Conservation (phyloP, 1,284 basidiomycete species). For the Malassezia cuniculi region DNA sequence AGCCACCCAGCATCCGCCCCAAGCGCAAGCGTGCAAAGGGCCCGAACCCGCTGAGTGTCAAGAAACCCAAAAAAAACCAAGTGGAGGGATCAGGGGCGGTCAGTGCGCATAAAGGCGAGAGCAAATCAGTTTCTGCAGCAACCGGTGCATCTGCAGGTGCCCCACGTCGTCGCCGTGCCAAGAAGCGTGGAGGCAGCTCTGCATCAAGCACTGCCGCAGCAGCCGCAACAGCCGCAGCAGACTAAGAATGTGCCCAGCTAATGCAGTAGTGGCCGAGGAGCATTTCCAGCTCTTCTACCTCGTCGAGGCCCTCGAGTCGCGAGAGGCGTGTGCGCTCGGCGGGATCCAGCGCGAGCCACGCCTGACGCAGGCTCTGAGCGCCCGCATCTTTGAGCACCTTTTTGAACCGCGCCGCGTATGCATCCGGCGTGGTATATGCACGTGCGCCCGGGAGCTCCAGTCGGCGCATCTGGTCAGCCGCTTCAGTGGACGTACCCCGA, state of each 20-base stretch:
- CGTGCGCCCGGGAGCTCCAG: constrained; percentile 33
- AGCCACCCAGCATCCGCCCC: constrained; percentile 23
- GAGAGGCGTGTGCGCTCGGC: constrained; percentile 15
- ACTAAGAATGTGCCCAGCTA: constrained; percentile 2
- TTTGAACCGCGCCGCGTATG: constrained; percentile 22
- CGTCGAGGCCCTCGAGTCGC: constrained; percentile 37
- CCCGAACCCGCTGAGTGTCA: constrained; percentile 82
- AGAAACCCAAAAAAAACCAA: constrained; percentile 56
- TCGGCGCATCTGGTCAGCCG: constrained; percentile 15
- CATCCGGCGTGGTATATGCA: constrained; percentile 19
- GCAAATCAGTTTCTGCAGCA: too few species aligned
- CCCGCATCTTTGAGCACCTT: neutral
- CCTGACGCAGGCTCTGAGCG: constrained; percentile 1
- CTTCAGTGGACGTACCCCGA: constrained; percentile 17
- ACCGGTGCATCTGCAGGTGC: too few species aligned
- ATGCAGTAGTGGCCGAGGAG: constrained; percentile 40
- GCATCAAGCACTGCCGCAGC: neutral
- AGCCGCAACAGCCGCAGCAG: constrained; percentile 2
- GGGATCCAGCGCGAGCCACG: constrained; percentile 3
- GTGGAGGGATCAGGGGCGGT: too few species aligned
- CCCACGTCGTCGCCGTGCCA: constrained; percentile 5
- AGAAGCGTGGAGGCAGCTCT: constrained; percentile 10
- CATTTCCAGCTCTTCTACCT: constrained; percentile 43
- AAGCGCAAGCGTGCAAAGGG: constrained; percentile 65
- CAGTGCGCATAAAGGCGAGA: too few species aligned